These are phyloP conservation scores for Punica granatum DNA, from an alignment of 345 rosid species.

Conservation along the genomic window DNA sequence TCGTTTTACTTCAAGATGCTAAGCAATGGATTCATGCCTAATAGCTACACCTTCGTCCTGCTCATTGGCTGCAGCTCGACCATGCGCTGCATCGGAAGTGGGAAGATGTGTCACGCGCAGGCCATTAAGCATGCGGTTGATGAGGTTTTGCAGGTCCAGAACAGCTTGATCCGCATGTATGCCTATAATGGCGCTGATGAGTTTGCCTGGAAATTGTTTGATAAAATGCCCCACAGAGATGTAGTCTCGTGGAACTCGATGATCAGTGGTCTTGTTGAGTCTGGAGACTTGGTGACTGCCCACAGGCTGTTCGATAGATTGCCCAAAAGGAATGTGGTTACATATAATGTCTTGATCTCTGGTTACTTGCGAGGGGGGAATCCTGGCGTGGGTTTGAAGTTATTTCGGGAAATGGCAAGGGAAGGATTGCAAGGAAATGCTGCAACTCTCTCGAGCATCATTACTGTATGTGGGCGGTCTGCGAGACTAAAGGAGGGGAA, in stretches of 20 bases:
- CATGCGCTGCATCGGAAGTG: conserved; percentile 29
- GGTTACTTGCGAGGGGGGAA: conserved; percentile 43
- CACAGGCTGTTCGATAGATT: conserved; percentile 42
- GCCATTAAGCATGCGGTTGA: conserved; percentile 46
- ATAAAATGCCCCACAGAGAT: conserved; percentile 42
- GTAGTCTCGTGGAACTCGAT: conserved; percentile 51
- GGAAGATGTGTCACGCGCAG: conserved; percentile 49
- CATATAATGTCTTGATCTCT: conserved; percentile 60
- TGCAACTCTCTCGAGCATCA: conserved; percentile 32
- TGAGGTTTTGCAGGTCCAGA: conserved; percentile 39
- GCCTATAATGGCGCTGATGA: conserved; percentile 28
- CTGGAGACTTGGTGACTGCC: conserved; percentile 29
- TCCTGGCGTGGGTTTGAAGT: conserved; percentile 46
- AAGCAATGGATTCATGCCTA: conserved; percentile 43
- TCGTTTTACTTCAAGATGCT: conserved; percentile 41
- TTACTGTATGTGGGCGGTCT: conserved; percentile 57
- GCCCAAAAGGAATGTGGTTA: conserved; percentile 33
- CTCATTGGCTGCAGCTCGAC: conserved; percentile 40
- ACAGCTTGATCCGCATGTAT: conserved; percentile 49
- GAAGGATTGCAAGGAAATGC: conserved; percentile 31
- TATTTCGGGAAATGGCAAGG: conserved; percentile 49
- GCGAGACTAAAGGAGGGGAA: conserved; percentile 60
- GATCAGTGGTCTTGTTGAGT: conserved; percentile 16
- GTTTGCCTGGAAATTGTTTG: conserved; percentile 38
- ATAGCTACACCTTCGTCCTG: conserved; percentile 50